Evolutionary conservation across 106 monocot species (phyloP), one percentile per base, ranked within the genome.

Genomic region (Iris macrosiphon): DNA sequence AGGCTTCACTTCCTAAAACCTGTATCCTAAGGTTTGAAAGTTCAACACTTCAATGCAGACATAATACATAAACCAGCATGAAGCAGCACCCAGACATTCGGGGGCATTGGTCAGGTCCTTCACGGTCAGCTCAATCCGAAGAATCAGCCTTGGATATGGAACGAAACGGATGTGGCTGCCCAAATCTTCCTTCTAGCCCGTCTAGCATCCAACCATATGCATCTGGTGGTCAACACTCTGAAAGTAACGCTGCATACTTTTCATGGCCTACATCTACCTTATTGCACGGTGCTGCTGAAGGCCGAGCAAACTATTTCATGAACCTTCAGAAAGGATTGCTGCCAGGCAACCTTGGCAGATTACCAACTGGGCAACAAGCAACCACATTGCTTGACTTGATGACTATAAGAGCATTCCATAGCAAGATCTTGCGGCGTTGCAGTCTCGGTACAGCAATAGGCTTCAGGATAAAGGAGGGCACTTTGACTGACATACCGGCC

Each of bases 361-460:
- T 70, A 42, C 92, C 92, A 54, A 69, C 70, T 33, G 92, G 87
- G 8, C 82, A 92, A 37, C 92, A 73, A 55, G 92, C 92, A 9
- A 79, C 82, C 3, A 83, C 87, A 60, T 72, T 92, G 55, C 83
- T 92, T 62, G 92, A 92, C 29, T 62, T 92, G 55, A 92, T 92
- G 92, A 92, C 87, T 18, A 77, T 98, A n/a, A 72, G 92, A 77
- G 92, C 92, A 58, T 92, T 87, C 28, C 92, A 92, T 38, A 92
- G 92, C 79, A 92, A 92, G 59, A 77, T 92, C 18, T 74, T 92
- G 52, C 86, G 87, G 11, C 67, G 92, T 17, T 83, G 72, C 41
- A 92, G 92, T 67, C 75, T 92, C 51, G 82, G 87, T 13, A 92
- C 92, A 45, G 92, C 92, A 12, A 68, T 92, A 54, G 92, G 92